A percentile compares a stretch with the other conserved stretches of the same genome.
These are phyloP conservation scores for Vachellia pachyceras DNA, from an alignment of 306 rosid species.

Conservation along the genomic window DNA sequence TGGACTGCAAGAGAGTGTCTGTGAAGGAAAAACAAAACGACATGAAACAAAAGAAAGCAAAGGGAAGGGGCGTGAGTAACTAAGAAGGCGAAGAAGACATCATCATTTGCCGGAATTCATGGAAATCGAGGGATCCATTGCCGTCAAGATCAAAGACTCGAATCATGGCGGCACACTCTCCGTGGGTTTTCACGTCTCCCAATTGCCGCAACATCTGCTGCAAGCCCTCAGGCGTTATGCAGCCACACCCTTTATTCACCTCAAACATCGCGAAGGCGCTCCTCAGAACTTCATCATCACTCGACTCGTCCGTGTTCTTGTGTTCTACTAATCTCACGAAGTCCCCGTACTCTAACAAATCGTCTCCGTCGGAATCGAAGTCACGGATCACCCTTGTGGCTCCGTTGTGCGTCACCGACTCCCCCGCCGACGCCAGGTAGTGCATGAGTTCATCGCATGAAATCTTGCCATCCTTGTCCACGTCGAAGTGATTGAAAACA, in stretches of 20 bases:
- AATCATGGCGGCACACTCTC: slow-evolving; percentile 66
- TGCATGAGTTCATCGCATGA: slow-evolving; percentile 54
- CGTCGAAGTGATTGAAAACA: slow-evolving; percentile 58
- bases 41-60: background rate
- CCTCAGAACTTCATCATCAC: slow-evolving; percentile 40
- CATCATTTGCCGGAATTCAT: slow-evolving; percentile 66
- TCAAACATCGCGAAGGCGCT: slow-evolving; percentile 69
- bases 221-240: slow-evolving; percentile 57
- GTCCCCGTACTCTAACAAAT: slow-evolving; percentile 51
- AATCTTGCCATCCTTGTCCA: slow-evolving; percentile 61
- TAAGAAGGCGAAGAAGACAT: slow-evolving; percentile 36
- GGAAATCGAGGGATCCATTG: slow-evolving; percentile 61
- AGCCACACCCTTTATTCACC: slow-evolving; percentile 57
- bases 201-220: slow-evolving; percentile 54
- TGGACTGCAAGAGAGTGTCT: background rate
- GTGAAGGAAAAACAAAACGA: background rate
- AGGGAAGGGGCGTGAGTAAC: background rate
- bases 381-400: slow-evolving; percentile 51
- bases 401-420: slow-evolving; percentile 40
- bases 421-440: slow-evolving; percentile 54
- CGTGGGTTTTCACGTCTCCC: slow-evolving; percentile 55
- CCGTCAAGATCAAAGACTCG: slow-evolving; percentile 63
- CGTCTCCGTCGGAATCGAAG: slow-evolving; percentile 53
- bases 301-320: slow-evolving; percentile 34
- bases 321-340: slow-evolving; percentile 42